phyloP scores from a whole-genome alignment of 805 yeast species.

The Ogataea henricii region DNA sequence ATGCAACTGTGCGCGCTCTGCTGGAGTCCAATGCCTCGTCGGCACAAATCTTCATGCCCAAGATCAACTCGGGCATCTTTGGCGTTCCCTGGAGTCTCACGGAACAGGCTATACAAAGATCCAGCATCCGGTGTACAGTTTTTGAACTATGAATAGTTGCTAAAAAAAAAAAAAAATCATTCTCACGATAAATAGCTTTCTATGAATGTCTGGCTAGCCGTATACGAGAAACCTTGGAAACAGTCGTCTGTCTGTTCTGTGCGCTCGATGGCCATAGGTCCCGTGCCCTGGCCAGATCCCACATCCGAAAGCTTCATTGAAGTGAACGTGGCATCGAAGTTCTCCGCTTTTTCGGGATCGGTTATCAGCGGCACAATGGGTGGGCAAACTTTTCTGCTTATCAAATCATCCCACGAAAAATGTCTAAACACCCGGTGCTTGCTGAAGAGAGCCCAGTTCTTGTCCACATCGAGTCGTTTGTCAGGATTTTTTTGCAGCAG shows the following conservation, averaged over 20 bases:
- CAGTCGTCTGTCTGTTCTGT: constrained; percentile 14
- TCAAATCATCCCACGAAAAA: constrained; percentile 63
- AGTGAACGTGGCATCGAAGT: constrained; percentile 76
- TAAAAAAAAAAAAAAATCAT: no score
- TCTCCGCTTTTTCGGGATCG: constrained; percentile 74
- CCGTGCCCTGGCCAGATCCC: constrained; percentile 1
- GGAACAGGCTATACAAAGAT: constrained; percentile 47
- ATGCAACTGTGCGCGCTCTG: neutral
- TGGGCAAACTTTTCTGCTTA: constrained; percentile 51
- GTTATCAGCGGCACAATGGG: constrained; percentile 79
- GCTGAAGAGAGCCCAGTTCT: constrained; percentile 53
- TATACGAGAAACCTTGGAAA: constrained; percentile 48
- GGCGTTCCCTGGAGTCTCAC: constrained; percentile 78
- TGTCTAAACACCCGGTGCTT: constrained; percentile 73
- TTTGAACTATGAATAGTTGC: constrained; percentile 41
- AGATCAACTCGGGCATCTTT: constrained; percentile 79
- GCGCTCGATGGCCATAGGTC: constrained; percentile 11
- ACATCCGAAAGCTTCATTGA: constrained; percentile 43
- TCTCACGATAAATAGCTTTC: constrained; percentile 27
- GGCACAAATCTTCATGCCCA: constrained; percentile 58
- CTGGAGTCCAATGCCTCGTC: neutral
- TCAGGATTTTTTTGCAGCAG: constrained; percentile 65
- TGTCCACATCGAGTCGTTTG: constrained; percentile 60
- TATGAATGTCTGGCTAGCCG: constrained; percentile 42
- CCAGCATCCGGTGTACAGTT: constrained; percentile 43